Evolutionary conservation across 179 eudicot species (phyloP), one percentile per base, ranked within the genome.

Genomic region (Amaranthus tricolor): DNA sequence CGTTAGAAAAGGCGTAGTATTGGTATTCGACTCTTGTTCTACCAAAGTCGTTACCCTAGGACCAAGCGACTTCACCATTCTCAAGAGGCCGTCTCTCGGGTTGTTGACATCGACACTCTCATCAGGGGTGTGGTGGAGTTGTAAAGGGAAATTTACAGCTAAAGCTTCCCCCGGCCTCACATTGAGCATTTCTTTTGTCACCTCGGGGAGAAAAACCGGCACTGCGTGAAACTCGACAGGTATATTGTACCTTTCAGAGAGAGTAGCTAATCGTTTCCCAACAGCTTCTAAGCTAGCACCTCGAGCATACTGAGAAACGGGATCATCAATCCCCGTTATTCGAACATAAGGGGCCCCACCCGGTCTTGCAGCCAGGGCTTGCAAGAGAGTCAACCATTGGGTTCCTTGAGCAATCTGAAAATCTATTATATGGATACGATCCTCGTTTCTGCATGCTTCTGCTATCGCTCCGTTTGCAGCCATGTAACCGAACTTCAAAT

Each of bases 401-500:
- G 92, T 89, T 17, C 98, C 98, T 67, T 92, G 98, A 6, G 87
- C 87, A 58, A 94, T 94, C 76, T 92, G 97, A 79, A 90, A 94
- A 81, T 94, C 98, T 14, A 94, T 74, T 16, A 94, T 94, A 82
- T 94, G 98, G 71, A 94, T 89, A n/a, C 80, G 83, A 59, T 88
- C 91, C 81, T 89, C 98, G 6, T 82, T 86, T 72, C 82, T 88
- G 78, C 94, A 92, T 7, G 98, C 98, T 55, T 94, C 98, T 0
- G 98, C 97, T 13, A 94, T 94, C 2, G 98, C 98, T 62, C 98
- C 98, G 67, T 94, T 94, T 1, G 98, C 98, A 15, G 96, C 95
- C 96, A 94, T 90, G 81, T 92, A 93, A 45, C 98, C 98, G 20
- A 94, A 94, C 67, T 94, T 94, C 50, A 94, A 63, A 63, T 94